Conservation (phyloP, 352 stramenopile species). For the Pythium myriotylum region DNA sequence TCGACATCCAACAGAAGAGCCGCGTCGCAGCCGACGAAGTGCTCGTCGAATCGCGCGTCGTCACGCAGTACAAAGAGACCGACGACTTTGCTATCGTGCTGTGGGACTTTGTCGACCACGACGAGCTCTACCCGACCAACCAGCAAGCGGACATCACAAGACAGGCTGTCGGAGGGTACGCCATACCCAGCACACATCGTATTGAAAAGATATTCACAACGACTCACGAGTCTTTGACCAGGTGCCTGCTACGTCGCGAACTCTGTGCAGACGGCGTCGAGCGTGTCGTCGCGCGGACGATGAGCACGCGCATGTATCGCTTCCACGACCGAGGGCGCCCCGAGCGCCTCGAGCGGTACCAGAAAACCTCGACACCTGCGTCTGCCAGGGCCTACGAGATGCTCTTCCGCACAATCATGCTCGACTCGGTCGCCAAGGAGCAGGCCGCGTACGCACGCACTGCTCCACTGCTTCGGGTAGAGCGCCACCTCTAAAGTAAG, state of each 20-base stretch:
- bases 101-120: conserved; percentile 36
- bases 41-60: conserved; percentile 30
- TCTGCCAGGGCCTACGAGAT: conserved; percentile 1
- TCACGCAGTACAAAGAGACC: conserved; percentile 28
- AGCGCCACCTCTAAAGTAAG: too few species aligned
- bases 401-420: conserved; percentile 6
- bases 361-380: neutral
- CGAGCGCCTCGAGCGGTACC: neutral
- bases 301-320: conserved; percentile 18
- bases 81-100: conserved; percentile 28
- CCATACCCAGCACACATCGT: neutral
- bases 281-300: conserved; percentile 5
- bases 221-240: neutral
- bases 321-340: conserved; percentile 1
- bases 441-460: neutral
- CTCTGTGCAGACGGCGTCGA: conserved; percentile 15
- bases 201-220: too few species aligned
- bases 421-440: conserved; percentile 1
- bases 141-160: conserved; percentile 25
- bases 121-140: conserved; percentile 31
- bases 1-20: conserved; percentile 9
- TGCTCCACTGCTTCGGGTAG: too few species aligned
- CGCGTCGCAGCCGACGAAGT: neutral
- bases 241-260: conserved; percentile 16
- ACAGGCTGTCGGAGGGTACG: conserved; percentile 15